Evolutionary conservation across 2,329 filamentous ascomycete species (phyloP), one percentile per base, ranked within the genome.

Genomic region (Emergomyces pasteurianus): DNA sequence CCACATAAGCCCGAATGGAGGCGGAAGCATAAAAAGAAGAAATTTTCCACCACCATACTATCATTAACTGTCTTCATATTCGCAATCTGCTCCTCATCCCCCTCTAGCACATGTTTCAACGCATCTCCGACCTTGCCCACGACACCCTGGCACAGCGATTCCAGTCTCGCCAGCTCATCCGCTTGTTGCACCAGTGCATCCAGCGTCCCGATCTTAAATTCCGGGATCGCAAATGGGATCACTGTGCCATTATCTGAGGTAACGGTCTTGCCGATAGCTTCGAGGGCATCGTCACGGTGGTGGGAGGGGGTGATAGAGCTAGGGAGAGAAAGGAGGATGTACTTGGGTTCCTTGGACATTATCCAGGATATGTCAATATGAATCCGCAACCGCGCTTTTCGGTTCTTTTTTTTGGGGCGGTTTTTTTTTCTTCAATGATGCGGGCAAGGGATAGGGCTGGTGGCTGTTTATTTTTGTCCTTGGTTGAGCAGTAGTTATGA

Each of bases 171-270:
- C 60, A 99, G 80, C 71, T 97, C 94, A 71, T 99, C 94, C 61
- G 94, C 94, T 76, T 99, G 92, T 77, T 96, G 90, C 52, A 99
- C 91, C 61, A 99, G 81, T 46, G 89, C 90, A 77, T 99, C 94
- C 43, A 99, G 82, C 0, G 94, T 96, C 62, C 94, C 94, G 73
- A 99, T 95, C 80, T 97, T 99, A 83, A 99, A 96, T 66, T 91
- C 87, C 23, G 94, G 94, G 65, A 97, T 88, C 61, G 83, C 79
- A 72, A 97, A 96, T 2, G 86, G 85, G 58, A 85, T 79, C 53
- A 90, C 87, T 58, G 83, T 84, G 72, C 88, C 90, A 74, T 89
- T 86, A 68, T 95, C 89, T 61, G 83, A 78, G 57, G 84, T 80
- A 60, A 96, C 81, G 49, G 86, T 90, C 60, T 86, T 78, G 67